phyloP scores from a whole-genome alignment of 345 rosid species.

The Hibiscus trionum region DNA sequence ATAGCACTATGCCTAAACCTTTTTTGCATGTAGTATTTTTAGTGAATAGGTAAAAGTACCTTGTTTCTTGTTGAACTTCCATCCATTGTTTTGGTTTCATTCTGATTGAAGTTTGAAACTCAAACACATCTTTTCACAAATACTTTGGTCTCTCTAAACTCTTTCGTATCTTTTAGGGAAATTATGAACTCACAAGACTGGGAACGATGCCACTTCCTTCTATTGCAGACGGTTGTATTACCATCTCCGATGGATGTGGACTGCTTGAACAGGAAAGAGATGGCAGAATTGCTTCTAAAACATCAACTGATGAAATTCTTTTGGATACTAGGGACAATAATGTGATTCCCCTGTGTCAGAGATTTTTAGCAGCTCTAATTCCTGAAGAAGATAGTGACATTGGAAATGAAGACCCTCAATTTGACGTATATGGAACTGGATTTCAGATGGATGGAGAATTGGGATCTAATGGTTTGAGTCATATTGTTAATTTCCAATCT shows the following conservation, averaged over 20 bases:
- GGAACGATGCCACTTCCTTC: conserved; percentile 18
- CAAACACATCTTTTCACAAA: not conserved
- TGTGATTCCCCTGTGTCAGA: conserved; percentile 57
- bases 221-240: conserved; percentile 18
- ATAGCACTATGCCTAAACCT: not conserved
- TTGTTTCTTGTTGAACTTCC: not conserved
- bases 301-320: conserved; percentile 22
- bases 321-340: conserved; percentile 30
- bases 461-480: conserved; percentile 49
- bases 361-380: conserved; percentile 78
- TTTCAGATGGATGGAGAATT: conserved; percentile 49
- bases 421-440: conserved; percentile 48
- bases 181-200: conserved; percentile 20
- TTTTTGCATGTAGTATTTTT: not conserved
- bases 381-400: conserved; percentile 53
- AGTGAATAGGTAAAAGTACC: not conserved
- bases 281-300: conserved; percentile 15
- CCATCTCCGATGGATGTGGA: conserved; percentile 29
- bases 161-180: conserved; percentile 32
- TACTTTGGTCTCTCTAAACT: not conserved
- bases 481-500: conserved; percentile 33
- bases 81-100: not conserved
- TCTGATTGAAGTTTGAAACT: not conserved
- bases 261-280: conserved; percentile 26
- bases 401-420: conserved; percentile 43